Evolutionary conservation across 2,329 filamentous ascomycete genomes (phyloP).

Genomic region (Grosmannia penicillata): DNA sequence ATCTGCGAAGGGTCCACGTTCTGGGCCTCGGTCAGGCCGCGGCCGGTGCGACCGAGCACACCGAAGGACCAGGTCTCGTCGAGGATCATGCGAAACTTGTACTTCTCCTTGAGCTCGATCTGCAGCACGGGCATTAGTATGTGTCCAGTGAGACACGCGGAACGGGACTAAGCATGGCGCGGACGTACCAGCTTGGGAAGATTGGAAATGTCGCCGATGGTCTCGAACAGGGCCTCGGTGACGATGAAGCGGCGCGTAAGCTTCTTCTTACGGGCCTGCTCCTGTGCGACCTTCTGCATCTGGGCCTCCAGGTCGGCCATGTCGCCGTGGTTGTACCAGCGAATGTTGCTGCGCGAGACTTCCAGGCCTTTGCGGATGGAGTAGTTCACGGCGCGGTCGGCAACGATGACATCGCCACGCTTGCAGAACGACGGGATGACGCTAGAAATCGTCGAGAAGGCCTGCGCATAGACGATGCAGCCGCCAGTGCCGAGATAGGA

Average conservation of each 20-base stretch:
- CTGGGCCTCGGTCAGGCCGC: slow-evolving; percentile 87
- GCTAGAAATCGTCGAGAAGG: slow-evolving; percentile 91
- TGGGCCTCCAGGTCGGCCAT: slow-evolving; percentile 85
- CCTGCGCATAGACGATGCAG: slow-evolving; percentile 90
- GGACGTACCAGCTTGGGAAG: slow-evolving; percentile 76
- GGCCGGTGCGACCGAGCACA: slow-evolving; percentile 78
- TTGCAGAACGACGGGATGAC: slow-evolving; percentile 97
- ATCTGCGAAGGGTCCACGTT: slow-evolving; percentile 88
- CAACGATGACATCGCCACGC: slow-evolving; percentile 91
- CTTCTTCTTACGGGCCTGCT: slow-evolving; percentile 71
- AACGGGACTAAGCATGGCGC: no score
- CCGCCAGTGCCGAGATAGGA: slow-evolving; percentile 74
- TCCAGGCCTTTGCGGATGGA: slow-evolving; percentile 89
- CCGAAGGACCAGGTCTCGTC: slow-evolving; percentile 98
- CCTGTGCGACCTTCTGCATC: slow-evolving; percentile 70
- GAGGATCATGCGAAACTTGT: slow-evolving; percentile 95
- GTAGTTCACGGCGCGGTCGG: slow-evolving; percentile 85
- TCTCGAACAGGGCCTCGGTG: slow-evolving; percentile 89
- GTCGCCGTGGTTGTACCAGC: slow-evolving; percentile 93
- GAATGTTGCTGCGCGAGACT: slow-evolving; percentile 77
- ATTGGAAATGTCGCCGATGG: slow-evolving; percentile 69
- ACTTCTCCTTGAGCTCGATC: slow-evolving; percentile 85
- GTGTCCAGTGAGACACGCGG: neutral
- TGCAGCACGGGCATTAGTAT: slow-evolving; percentile 17
- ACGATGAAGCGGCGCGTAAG: slow-evolving; percentile 90